Base-by-base conservation (phyloP, 495 filamentous ascomycete genomes). In the Aspergillus avenaceus region DNA sequence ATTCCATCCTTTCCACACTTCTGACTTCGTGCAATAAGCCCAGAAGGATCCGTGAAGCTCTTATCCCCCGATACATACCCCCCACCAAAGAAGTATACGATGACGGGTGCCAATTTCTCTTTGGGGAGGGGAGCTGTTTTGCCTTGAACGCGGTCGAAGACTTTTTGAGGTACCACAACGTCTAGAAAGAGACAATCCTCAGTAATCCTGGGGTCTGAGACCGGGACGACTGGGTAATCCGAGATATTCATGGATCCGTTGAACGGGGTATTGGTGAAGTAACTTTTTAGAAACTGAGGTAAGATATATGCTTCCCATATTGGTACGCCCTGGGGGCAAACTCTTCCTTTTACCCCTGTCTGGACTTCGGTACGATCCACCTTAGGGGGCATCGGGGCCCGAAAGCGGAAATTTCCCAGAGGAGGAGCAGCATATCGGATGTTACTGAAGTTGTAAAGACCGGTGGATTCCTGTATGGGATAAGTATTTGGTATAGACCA, bases 61-160 rank as follows among this genome's bases (percentile, higher is more conserved):
- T 85, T 85, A 13, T 69, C 69, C 2, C 83, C 81, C 31, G 65
- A 47, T 5, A 67, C 41, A 32, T 78, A 86, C 0, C 75, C 83
- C 8, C 84, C 84, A 3, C 84, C 84, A 52, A 77, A 77, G 24
- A 85, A 75, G 75, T 76, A 86, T 2, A 81, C 75, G 45, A 83
- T 59, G 14, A 84, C 81, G 5, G 83, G 80, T 0, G 73, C 75
- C 24, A 65, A 32, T 2, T 19, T 38, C 7, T 38, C 34, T 21
- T 38, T 19, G 34, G 34, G 14, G 1, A 21, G 16, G 6, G 34
- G 34, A 9, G 14, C 6, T n/a, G n/a, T n/a, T 9, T 38, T 38
- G 34, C 34, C n/a, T 8, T 21, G 34, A 38, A 49, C 50, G 12
- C 58, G 52, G 29, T 73, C 60, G 47, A 74, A 79, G 12, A 75